Evolutionary conservation across 1,284 basidiomycete species (phyloP), one percentile per base, ranked within the genome.

Genomic region (Tilletia indica): DNA sequence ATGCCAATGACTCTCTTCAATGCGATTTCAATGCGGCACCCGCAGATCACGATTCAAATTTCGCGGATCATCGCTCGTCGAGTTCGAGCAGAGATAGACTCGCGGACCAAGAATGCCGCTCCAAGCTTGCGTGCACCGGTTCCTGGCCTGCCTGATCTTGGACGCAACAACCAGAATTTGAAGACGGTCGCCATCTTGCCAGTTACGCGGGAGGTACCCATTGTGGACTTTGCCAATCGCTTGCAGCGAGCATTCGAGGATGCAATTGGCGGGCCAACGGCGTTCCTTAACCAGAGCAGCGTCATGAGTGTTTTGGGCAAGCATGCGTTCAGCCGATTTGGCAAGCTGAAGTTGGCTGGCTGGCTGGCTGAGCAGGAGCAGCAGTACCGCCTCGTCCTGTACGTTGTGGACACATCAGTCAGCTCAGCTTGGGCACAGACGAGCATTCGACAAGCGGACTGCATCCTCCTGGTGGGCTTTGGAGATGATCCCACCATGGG

Each of bases 1-100:
- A 97, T 99, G 91, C 97, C 96, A 0, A 91, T 93, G 81, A 97
- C 96, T 0, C 87, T 99, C 16, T 99, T 99, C 87, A 98, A 99
- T 84, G 96, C 96, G 0, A 96, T 86, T 69, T 85, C 85, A 70
- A 75, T 81, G 69, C 92, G 93, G 70, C 97, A 98, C 85, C 96
- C 97, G 5, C 91, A 92, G 73, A 95, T 95, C 5, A 98, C 97
- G 38, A 91, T 97, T 47, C 93, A 97, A 89, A 94, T 99, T 66
- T 87, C 97, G 63, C 89, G 92, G 25, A 92, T 94, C 86, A 98
- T 99, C 76, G 97, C 96, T 4, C 91, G 92, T 25, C 89, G 96
- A 58, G 93, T 99, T 2, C 88, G 93, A 68, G 89, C 89, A 73
- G 93, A 96, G 82, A 88, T 95, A 51, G 63, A 76, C 36, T 45